phyloP scores from a whole-genome alignment of 2,329 filamentous ascomycete genomes.

The Talaromyces rugulosus region DNA sequence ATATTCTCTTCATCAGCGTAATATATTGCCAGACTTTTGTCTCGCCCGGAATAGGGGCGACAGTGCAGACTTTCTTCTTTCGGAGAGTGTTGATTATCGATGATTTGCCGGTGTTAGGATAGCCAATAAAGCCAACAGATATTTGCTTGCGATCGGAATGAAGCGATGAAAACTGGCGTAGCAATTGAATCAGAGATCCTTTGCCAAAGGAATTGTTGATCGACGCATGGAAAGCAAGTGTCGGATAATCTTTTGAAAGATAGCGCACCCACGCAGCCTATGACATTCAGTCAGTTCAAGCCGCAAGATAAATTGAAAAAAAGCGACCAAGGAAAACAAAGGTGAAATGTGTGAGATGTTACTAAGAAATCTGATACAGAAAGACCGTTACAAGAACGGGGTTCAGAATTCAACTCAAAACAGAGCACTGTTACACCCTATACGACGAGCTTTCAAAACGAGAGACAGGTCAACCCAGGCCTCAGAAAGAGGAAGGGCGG shows the following conservation, averaged over 20 bases:
- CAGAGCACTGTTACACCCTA: slow-evolving; percentile 74
- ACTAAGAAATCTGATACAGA: slow-evolving; percentile 92
- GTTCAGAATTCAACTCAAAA: slow-evolving; percentile 95
- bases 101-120: slow-evolving; percentile 93
- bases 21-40: slow-evolving; percentile 99
- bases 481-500: slow-evolving; percentile 61
- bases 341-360: slow-evolving; percentile 82
- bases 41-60: slow-evolving; percentile 92
- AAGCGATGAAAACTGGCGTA: slow-evolving; percentile 87
- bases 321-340: background rate
- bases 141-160: slow-evolving; percentile 93
- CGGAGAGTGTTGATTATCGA: slow-evolving; percentile 95
- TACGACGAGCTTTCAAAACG: slow-evolving; percentile 85
- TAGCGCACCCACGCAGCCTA: slow-evolving; percentile 90
- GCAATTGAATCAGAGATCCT: slow-evolving; percentile 83
- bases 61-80: slow-evolving; percentile 89
- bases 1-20: slow-evolving; percentile 89
- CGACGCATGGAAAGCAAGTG: slow-evolving; percentile 87
- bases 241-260: slow-evolving; percentile 87
- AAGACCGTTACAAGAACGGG: slow-evolving; percentile 50
- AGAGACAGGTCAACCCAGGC: slow-evolving; percentile 64
- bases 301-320: slow-evolving; percentile 17
- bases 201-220: slow-evolving; percentile 97
- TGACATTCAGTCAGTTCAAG: slow-evolving; percentile 24
- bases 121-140: slow-evolving; percentile 81